Base-by-base conservation (phyloP, 1,284 basidiomycete species). In the Ceratobasidium sp. region DNA sequence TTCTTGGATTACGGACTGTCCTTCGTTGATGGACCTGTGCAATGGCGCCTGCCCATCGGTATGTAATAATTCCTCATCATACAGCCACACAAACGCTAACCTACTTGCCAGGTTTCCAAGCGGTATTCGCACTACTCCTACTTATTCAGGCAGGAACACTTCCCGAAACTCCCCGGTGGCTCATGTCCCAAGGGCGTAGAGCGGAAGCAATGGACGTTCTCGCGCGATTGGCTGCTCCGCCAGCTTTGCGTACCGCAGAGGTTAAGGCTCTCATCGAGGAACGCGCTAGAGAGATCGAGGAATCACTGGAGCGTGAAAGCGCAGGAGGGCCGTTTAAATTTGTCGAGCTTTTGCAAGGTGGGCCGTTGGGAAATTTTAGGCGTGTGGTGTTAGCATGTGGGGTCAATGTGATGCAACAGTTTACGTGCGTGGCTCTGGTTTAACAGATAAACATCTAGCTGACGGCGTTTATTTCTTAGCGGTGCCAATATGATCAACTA, bases 381-480 rank as follows among this genome's bases (percentile, higher is more conserved):
- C 81, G 86, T 12, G 85, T 87, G 28, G 85, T 85, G 69, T 78
- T 87, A 59, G 85, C 85, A 64, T 82, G 86, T 50, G 86, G 84
- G 0, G 79, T 87, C 9, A 86, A 86, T 73, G 83, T 86, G 20
- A 87, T 87, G 86, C 86, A 87, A 77, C 86, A 87, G 79, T 86
- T 87, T 65, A 87, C 85, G 83, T 85, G 77, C 28, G 83, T 81
- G 15, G 26, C n/a, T 61, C 50, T 38, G 54, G 46, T 56, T 7
- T 9, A 9, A 2, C n/a, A 3, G 42, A 38, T 38, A 15, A 50
- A 64, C 26, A 9, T n/a, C 12, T 12, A 3, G 46, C 44, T 40
- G 17, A 64, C 20, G 23, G n/a, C 61, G 7, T n/a, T 48, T 26
- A 33, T 23, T 71, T 46, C 33, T 52, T 64, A 48, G 56, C 68